Evolutionary conservation across 768 basidiomycete genomes (phyloP).

Genomic region (Galerina sulciceps): DNA sequence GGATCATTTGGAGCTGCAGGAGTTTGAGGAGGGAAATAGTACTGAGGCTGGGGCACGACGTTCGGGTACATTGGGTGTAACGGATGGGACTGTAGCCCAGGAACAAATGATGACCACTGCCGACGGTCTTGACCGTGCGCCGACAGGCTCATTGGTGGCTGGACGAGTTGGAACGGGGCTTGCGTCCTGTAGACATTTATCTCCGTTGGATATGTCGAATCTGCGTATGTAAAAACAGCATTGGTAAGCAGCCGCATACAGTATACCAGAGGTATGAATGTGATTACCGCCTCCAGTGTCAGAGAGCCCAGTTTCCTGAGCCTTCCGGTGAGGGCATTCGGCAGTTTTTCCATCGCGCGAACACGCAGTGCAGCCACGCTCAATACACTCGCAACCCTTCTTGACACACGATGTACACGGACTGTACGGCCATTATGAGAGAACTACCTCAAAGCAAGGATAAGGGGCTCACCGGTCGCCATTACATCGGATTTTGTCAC

Average conservation of each 20-base stretch:
- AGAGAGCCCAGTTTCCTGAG: conserved; percentile 20
- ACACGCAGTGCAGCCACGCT: conserved; percentile 51
- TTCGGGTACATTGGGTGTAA: conserved; percentile 28
- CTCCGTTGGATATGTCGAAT: not conserved
- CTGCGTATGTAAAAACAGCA: not conserved
- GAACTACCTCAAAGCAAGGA: conserved; percentile 5
- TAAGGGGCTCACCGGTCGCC: conserved; percentile 48
- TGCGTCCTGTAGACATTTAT: not conserved
- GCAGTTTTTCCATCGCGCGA: conserved; percentile 45
- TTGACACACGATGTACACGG: conserved; percentile 55
- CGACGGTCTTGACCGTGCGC: not conserved
- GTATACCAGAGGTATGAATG: not conserved
- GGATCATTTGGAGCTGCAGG: conserved; percentile 11
- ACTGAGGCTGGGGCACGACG: conserved; percentile 24
- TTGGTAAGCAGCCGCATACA: not conserved
- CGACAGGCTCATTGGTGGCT: not conserved
- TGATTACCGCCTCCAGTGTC: conserved; percentile 24
- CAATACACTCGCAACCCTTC: conserved; percentile 56
- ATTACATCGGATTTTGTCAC: conserved; percentile 66
- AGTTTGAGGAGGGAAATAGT: conserved; percentile 22
- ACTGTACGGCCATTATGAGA: conserved; percentile 30
- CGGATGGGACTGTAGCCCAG: conserved; percentile 9
- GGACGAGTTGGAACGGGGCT: not conserved
- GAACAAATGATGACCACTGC: conserved; percentile 9
- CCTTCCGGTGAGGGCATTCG: conserved; percentile 49